A percentile compares a stretch with the other conserved stretches of the same genome.
These are phyloP conservation scores for Suillus subluteus DNA, from an alignment of 768 basidiomycete species.

Conservation along the genomic window DNA sequence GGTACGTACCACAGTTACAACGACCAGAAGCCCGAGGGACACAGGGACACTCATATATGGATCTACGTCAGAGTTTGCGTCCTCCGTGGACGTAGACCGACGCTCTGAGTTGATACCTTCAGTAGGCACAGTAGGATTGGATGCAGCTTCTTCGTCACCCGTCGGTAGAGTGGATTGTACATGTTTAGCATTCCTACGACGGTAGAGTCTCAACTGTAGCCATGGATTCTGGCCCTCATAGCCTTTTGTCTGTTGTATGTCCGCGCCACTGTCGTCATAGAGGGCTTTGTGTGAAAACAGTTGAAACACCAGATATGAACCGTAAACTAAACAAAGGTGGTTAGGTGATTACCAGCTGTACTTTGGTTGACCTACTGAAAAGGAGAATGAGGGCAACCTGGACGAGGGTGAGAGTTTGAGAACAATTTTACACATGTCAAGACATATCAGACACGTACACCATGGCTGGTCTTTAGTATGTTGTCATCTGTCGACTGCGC, in stretches of 20 bases:
- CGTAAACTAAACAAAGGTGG: slow-evolving; percentile 57
- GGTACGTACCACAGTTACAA: slow-evolving; percentile 62
- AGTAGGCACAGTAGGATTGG: neutral
- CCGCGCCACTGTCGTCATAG: slow-evolving; percentile 52
- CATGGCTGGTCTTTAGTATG: slow-evolving; percentile 76
- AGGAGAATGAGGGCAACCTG: slow-evolving; percentile 79
- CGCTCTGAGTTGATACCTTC: slow-evolving; percentile 11
- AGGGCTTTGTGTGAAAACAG: slow-evolving; percentile 77
- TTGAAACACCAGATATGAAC: slow-evolving; percentile 78
- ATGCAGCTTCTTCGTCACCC: neutral
- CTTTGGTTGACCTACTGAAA: slow-evolving; percentile 54
- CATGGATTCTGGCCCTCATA: slow-evolving; percentile 47
- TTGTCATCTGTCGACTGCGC: slow-evolving; percentile 39
- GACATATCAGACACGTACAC: slow-evolving; percentile 47
- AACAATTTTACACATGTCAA: slow-evolving; percentile 1
- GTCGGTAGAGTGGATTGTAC: slow-evolving; percentile 13
- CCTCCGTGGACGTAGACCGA: slow-evolving; percentile 15
- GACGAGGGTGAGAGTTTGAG: slow-evolving; percentile 13
- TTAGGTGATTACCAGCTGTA: slow-evolving; percentile 7
- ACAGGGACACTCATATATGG: slow-evolving; percentile 59
- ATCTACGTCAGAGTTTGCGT: slow-evolving; percentile 37
- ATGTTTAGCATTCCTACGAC: neutral
- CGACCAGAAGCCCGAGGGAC: slow-evolving; percentile 53
- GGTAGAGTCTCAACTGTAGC: neutral
- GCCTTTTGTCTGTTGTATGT: slow-evolving; percentile 40